Conservation (phyloP, 345 rosid species). For the Dipteronia sinensis region DNA sequence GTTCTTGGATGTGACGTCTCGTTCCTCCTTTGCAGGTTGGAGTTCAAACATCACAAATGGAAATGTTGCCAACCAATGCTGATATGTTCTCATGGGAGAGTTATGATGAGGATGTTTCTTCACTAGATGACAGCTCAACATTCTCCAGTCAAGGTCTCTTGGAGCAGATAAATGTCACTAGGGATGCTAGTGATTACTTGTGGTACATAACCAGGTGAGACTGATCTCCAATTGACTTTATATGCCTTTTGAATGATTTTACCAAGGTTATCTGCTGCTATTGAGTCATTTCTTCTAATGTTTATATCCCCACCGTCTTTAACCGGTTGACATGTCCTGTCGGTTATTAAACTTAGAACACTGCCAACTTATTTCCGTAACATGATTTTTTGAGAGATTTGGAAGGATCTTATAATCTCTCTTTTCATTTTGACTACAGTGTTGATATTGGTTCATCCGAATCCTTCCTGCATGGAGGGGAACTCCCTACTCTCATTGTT, state of each 20-base stretch:
- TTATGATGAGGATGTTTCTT: conserved; percentile 80
- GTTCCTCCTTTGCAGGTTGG: conserved; percentile 60
- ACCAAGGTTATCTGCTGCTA: neutral
- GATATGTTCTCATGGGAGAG: conserved; percentile 79
- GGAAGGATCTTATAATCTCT: neutral
- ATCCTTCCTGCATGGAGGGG: conserved; percentile 89
- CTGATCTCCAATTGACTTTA: neutral
- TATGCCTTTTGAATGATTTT: neutral
- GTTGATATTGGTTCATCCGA: conserved; percentile 78
- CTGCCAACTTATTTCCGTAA: too few relatives aligned
- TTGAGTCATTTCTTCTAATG: neutral
- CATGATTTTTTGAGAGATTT: too few relatives aligned
- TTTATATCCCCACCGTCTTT: too few relatives aligned
- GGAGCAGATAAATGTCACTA: conserved; percentile 91
- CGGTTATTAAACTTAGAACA: too few relatives aligned
- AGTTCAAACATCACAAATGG: conserved; percentile 90
- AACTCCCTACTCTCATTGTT: conserved; percentile 82
- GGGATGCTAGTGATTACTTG: conserved; percentile 85
- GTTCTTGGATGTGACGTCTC: neutral
- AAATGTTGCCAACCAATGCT: conserved; percentile 72
- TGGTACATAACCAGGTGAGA: conserved; percentile 94
- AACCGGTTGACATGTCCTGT: too few relatives aligned
- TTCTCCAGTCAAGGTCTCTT: conserved; percentile 69
- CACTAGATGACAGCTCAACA: conserved; percentile 63
- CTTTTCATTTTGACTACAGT: conserved; percentile 40